Conservation (phyloP, 2,329 filamentous ascomycete genomes). For the Stenocarpella maydis region DNA sequence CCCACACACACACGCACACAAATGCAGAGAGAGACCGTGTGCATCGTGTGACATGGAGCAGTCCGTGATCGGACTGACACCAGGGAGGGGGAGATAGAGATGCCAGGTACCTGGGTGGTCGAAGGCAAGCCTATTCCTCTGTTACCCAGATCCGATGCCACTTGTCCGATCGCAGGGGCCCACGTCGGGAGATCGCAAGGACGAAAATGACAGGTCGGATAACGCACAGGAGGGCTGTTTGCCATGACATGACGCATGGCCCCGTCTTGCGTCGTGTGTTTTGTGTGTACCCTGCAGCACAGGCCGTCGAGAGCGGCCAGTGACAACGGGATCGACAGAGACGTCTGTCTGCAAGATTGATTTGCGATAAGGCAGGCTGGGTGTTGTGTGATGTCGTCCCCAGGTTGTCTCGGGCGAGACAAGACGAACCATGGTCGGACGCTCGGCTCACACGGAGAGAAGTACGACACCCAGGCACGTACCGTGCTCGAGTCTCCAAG, state of each 20-base stretch:
- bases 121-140: background rate
- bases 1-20: background rate
- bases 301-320: background rate
- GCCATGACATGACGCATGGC: background rate
- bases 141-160: background rate
- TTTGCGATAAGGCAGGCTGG: slow-evolving; percentile 17
- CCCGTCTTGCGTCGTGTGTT: background rate
- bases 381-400: slow-evolving; percentile 3
- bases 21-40: background rate
- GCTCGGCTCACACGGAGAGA: background rate
- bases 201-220: background rate
- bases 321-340: slow-evolving; percentile 18
- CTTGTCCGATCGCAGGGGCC: background rate
- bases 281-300: slow-evolving; percentile 13
- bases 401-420: background rate
- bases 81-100: background rate
- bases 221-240: background rate
- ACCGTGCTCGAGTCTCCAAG: background rate
- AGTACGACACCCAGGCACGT: background rate
- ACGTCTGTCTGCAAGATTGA: slow-evolving; percentile 26
- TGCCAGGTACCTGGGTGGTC: background rate
- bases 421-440: background rate
- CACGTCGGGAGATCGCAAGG: background rate
- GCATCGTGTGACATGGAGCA: too few relatives aligned
- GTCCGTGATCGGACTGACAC: background rate